Evolutionary conservation across 2,329 filamentous ascomycete species (phyloP).

Genomic region (Apiospora phragmitis): DNA sequence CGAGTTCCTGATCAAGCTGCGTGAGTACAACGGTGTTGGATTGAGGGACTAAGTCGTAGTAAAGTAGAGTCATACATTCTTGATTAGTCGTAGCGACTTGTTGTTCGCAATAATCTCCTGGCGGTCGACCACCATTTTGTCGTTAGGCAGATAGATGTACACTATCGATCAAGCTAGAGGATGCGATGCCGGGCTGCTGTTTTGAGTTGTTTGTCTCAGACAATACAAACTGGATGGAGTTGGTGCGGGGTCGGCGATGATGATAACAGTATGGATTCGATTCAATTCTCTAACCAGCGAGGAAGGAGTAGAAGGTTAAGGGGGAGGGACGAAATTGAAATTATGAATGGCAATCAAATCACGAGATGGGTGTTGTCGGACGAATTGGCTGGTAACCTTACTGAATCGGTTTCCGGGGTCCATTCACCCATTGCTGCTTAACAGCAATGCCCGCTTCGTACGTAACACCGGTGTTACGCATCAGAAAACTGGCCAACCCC

Average conservation of each 20-base stretch:
- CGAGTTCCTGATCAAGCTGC: constrained; percentile 70
- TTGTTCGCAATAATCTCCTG: constrained; percentile 70
- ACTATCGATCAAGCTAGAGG: background rate
- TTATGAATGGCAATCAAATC: background rate
- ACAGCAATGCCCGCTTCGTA: background rate
- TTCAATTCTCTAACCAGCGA: background rate
- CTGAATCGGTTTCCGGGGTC: background rate
- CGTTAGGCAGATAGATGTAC: constrained; percentile 17
- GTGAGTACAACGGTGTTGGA: constrained; percentile 11
- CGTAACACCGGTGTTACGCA: background rate
- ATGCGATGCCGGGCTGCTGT: background rate
- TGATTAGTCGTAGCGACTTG: constrained; percentile 83
- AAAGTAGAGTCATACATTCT: constrained; percentile 71
- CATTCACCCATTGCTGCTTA: background rate
- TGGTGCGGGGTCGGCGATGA: background rate
- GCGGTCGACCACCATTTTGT: constrained; percentile 49
- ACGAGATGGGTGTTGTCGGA: background rate
- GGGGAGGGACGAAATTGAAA: background rate
- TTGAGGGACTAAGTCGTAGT: background rate
- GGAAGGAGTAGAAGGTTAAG: background rate
- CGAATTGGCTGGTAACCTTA: background rate
- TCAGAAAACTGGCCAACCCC: background rate
- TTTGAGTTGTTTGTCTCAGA: background rate
- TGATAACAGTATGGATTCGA: background rate
- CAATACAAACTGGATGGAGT: background rate